These are phyloP conservation scores for Candida quercuum DNA, from an alignment of 805 yeast species.

Conservation along the genomic window DNA sequence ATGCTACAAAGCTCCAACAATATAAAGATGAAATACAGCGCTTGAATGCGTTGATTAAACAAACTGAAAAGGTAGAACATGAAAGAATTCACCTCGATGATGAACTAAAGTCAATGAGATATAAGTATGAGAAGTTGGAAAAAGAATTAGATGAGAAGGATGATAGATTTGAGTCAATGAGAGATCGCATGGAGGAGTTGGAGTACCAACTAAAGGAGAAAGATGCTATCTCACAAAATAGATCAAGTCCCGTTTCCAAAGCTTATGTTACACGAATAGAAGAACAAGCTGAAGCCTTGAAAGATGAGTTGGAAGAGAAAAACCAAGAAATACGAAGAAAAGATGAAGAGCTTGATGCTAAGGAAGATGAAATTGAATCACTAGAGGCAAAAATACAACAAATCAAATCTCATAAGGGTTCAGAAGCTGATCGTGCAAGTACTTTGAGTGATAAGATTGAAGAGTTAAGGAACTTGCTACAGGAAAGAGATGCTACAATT, in stretches of 20 bases:
- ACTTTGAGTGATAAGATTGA: slow-evolving; percentile 8
- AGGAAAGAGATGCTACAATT: slow-evolving; percentile 11
- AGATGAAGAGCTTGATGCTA: slow-evolving; percentile 18
- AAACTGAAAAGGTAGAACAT: not conserved
- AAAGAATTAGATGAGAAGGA: slow-evolving; percentile 2
- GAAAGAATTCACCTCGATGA: too few relatives aligned
- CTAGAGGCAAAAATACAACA: slow-evolving; percentile 13
- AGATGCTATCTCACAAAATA: slow-evolving; percentile 5
- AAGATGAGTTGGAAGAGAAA: slow-evolving; percentile 11
- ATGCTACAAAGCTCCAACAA: not conserved
- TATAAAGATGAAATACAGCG: slow-evolving; percentile 7
- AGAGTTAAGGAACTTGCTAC: slow-evolving; percentile 10
- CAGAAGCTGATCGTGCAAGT: slow-evolving; percentile 2
- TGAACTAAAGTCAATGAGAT: too few relatives aligned
- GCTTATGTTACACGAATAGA: slow-evolving; percentile 13
- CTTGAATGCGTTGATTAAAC: slow-evolving; percentile 2
- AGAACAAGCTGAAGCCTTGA: slow-evolving; percentile 12
- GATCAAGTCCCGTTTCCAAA: slow-evolving; percentile 10
- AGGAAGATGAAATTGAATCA: slow-evolving; percentile 12
- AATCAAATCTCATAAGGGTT: slow-evolving; percentile 7
- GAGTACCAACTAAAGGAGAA: slow-evolving; percentile 10
- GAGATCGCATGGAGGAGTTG: not conserved
- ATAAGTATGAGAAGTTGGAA: too few relatives aligned
- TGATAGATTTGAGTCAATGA: not conserved
- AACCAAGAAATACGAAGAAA: slow-evolving; percentile 15